These are phyloP conservation scores for Saccharomycopsis lassenensis DNA, from an alignment of 805 yeast species.

Conservation along the genomic window DNA sequence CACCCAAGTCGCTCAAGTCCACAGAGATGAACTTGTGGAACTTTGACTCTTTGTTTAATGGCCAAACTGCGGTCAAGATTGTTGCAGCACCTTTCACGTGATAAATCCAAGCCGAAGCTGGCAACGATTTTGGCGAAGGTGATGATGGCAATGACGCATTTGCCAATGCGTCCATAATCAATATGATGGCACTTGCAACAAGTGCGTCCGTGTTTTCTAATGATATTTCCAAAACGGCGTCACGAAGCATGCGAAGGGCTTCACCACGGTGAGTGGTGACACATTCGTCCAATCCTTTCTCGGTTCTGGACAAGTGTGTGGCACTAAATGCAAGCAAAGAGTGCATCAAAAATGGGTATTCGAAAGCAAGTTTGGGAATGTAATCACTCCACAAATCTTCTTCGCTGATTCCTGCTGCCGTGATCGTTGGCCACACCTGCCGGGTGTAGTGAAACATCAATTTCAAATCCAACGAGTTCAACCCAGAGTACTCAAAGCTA, in stretches of 20 bases:
- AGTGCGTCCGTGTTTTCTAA: constrained; percentile 85
- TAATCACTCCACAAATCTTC: constrained; percentile 79
- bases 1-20: constrained; percentile 83
- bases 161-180: constrained; percentile 89
- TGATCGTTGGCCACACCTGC: constrained; percentile 75
- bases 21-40: constrained; percentile 69
- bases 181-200: constrained; percentile 81
- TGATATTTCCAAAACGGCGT: constrained; percentile 75
- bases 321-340: constrained; percentile 85
- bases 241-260: constrained; percentile 69
- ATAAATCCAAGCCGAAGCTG: constrained; percentile 94
- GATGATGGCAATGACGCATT: constrained; percentile 55
- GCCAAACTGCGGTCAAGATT: constrained; percentile 93
- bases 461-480: constrained; percentile 67
- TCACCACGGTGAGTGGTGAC: constrained; percentile 83
- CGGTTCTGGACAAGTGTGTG: constrained; percentile 74
- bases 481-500: constrained; percentile 9
- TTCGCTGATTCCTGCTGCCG: constrained; percentile 84
- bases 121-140: constrained; percentile 40
- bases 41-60: constrained; percentile 57
- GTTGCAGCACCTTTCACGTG: constrained; percentile 97
- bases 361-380: constrained; percentile 80
- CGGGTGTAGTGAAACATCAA: constrained; percentile 83
- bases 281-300: constrained; percentile 64
- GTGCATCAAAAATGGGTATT: constrained; percentile 86